Evolutionary conservation across 192 early-diverging fungal genomes (phyloP).

Genomic region (Lobosporangium transversale): DNA sequence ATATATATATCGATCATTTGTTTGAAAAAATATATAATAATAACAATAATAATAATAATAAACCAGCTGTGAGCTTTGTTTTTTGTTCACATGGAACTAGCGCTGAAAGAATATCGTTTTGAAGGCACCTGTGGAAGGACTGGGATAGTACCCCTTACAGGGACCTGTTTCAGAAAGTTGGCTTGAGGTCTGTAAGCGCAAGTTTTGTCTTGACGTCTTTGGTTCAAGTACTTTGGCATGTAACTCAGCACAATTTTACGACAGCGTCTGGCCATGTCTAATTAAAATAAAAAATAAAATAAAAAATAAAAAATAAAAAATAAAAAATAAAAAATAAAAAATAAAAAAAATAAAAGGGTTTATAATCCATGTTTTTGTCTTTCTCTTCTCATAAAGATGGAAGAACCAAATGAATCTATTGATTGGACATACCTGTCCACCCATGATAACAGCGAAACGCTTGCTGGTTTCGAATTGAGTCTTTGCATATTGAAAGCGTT

Average conservation of each 20-base stretch:
- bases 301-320: conserved; percentile 3
- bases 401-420: no score
- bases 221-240: conserved; percentile 23
- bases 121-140: conserved; percentile 28
- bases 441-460: conserved; percentile 27
- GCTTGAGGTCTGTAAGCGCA: conserved; percentile 28
- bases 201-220: conserved; percentile 20
- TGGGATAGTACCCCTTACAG: conserved; percentile 11
- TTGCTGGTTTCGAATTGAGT: conserved; percentile 26
- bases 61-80: not conserved
- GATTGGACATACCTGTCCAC: conserved; percentile 34
- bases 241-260: conserved; percentile 21
- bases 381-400: not conserved
- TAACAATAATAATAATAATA: not conserved
- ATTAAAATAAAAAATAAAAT: not conserved
- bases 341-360: not conserved
- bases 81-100: not conserved
- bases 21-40: not conserved
- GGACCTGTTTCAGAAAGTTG: conserved; percentile 27
- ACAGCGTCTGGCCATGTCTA: not conserved
- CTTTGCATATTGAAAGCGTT: conserved; percentile 19
- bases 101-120: conserved; percentile 13
- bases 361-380: not conserved
- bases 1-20: not conserved
- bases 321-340: not conserved